Conservation (phyloP, 208 protist genomes). For the Acanthamoeba culbertsoni region DNA sequence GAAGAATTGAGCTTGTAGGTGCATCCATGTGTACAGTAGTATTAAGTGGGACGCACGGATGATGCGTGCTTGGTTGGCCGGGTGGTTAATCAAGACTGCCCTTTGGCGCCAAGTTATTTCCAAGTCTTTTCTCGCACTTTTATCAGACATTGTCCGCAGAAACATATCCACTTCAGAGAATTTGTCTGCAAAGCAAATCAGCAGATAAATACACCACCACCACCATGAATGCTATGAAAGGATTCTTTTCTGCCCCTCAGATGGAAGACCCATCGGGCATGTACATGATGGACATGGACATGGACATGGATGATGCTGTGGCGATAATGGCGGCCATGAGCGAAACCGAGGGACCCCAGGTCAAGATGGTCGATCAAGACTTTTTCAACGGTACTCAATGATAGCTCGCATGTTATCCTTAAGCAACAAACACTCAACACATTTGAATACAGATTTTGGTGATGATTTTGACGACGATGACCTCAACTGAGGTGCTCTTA, state of each 20-base stretch:
- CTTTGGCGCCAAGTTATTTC: not conserved
- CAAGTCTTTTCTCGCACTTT: not conserved
- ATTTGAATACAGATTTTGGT: slow-evolving; percentile 18
- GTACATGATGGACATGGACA: slow-evolving; percentile 32
- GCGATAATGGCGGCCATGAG: not conserved
- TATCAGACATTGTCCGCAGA: too few relatives aligned
- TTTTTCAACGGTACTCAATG: slow-evolving; percentile 6
- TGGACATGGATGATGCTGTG: not conserved
- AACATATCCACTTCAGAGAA: too few relatives aligned
- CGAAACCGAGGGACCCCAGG: not conserved
- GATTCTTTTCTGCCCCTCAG: not conserved
- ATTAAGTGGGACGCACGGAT: not conserved
- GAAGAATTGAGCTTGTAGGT: not conserved
- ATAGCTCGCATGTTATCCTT: not conserved
- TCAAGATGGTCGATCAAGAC: not conserved
- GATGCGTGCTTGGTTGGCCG: not conserved
- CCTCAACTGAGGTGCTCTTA: not conserved
- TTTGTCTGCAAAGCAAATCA: too few relatives aligned
- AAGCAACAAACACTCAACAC: too few relatives aligned
- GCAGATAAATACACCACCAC: too few relatives aligned
- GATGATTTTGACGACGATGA: slow-evolving; percentile 28
- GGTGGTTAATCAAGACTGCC: not conserved
- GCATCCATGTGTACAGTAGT: not conserved
- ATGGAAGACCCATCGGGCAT: not conserved
- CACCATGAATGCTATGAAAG: slow-evolving; percentile 29